Base-by-base conservation (phyloP, 352 stramenopile genomes). In the Thalassiosira livingstoniorum region DNA sequence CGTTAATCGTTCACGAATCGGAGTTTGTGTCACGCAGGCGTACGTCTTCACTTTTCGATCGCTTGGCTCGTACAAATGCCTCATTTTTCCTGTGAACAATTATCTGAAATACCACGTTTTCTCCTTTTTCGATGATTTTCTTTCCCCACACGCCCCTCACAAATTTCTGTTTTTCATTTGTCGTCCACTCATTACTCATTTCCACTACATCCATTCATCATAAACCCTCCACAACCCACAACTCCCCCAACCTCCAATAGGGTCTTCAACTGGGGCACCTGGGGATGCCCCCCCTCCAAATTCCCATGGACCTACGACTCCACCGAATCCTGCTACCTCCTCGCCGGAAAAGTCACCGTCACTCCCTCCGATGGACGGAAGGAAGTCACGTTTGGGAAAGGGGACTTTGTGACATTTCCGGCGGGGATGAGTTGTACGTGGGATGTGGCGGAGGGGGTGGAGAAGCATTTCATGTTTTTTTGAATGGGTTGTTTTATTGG, bases 261-360 rank as follows among this genome's bases (percentile, higher is more conserved):
- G n/a, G 76, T 89, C 3, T 88, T 88, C 37, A 45, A 45, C 29
- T 92, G 86, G 87, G 79, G 78, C 3, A 94, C 83, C 3, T 94
- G 89, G 87, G 83, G 87, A 43, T 92, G 89, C 47, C 76, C 64
- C 0, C 79, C 77, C 15, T 88, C 73, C 0, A 90, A 89, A 72
- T 94, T 94, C 69, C 89, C 89, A 39, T 94, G 89, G 89, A 91
- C 78, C 2, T 93, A 93, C 66, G 82, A 83, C 65, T 71, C 64
- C 0, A 87, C 34, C 47, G 89, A 93, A 83, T 85, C 70, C 31
- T 92, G 87, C 66, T 92, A 92, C 34, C 43, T 93, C 3, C 62
- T 93, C 2, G 32, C 67, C 21, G 89, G 89, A 5, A 80, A 91
- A 67, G 85, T 93, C 0, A 93, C 87, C 1, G 89, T 93, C 18